A percentile compares a stretch with the other conserved stretches of the same genome.
phyloP scores from a whole-genome alignment of 768 basidiomycete genomes.

The Amanita inopinata region DNA sequence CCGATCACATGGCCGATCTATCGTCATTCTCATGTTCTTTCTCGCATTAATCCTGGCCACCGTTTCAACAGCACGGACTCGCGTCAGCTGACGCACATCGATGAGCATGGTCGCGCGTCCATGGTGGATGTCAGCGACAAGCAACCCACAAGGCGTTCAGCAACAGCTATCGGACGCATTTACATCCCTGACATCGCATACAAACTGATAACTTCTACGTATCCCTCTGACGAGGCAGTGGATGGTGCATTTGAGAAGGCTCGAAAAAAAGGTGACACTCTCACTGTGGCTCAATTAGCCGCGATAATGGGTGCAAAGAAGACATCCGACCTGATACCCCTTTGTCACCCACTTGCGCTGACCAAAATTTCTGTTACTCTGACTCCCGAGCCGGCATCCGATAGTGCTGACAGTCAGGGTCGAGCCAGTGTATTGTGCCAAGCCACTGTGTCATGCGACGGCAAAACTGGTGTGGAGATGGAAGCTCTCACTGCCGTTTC shows the following conservation, averaged over 20 bases:
- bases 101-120: conserved; percentile 53
- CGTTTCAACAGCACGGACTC: conserved; percentile 19
- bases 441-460: conserved; percentile 66
- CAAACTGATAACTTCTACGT: conserved; percentile 43
- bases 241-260: conserved; percentile 39
- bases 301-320: conserved; percentile 84
- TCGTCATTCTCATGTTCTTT: neutral
- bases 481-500: conserved; percentile 85
- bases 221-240: conserved; percentile 20
- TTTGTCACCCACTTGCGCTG: conserved; percentile 78
- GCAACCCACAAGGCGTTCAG: conserved; percentile 46
- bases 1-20: neutral
- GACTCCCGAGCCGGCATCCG: conserved; percentile 27
- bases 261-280: conserved; percentile 54
- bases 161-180: conserved; percentile 71
- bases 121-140: conserved; percentile 84
- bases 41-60: conserved; percentile 12
- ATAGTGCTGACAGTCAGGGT: conserved; percentile 2
- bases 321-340: conserved; percentile 74
- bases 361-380: conserved; percentile 62
- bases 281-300: conserved; percentile 74
- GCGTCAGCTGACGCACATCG: conserved; percentile 65
- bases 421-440: conserved; percentile 48
- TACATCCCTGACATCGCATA: conserved; percentile 57
- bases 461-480: conserved; percentile 88